Conservation (phyloP, 495 filamentous ascomycete genomes). For the Lasiosphaeria ovina region DNA sequence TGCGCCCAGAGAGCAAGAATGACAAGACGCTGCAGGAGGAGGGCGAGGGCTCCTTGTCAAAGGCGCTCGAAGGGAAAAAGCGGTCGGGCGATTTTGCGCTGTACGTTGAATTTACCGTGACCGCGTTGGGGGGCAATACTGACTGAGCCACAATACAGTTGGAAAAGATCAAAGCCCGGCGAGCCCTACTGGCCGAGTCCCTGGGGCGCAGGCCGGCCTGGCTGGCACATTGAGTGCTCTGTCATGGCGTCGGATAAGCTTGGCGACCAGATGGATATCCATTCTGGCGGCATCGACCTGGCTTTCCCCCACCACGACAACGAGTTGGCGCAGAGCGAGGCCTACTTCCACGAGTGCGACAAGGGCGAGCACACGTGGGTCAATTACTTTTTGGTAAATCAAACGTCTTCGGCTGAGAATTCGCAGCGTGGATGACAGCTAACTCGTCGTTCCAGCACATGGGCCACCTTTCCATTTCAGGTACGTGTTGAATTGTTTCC, state of each 20-base stretch:
- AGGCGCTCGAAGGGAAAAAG: slow-evolving; percentile 64
- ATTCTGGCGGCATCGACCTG: slow-evolving; percentile 90
- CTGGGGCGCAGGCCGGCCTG: slow-evolving; percentile 86
- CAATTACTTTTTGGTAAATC: slow-evolving; percentile 74
- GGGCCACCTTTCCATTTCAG: slow-evolving; percentile 87
- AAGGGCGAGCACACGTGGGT: slow-evolving; percentile 72
- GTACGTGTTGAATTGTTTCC: too few species aligned
- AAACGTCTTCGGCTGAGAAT: neutral
- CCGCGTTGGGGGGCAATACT: too few species aligned
- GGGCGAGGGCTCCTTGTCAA: slow-evolving; percentile 81
- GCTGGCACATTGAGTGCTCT: slow-evolving; percentile 98
- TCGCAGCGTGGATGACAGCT: neutral
- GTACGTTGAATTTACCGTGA: slow-evolving; percentile 4
- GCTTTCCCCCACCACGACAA: slow-evolving; percentile 97
- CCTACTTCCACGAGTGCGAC: slow-evolving; percentile 63
- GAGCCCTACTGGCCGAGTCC: slow-evolving; percentile 86
- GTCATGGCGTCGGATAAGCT: slow-evolving; percentile 90
- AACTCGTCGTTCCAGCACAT: slow-evolving; percentile 55
- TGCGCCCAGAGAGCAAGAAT: slow-evolving; percentile 84
- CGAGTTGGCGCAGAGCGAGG: slow-evolving; percentile 91
- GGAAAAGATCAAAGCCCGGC: slow-evolving; percentile 90
- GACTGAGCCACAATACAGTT: too few species aligned
- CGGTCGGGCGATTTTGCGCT: slow-evolving; percentile 82
- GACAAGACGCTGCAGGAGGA: slow-evolving; percentile 81
- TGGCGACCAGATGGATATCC: slow-evolving; percentile 82